These are phyloP conservation scores for Candida sp. DNA, from an alignment of 1,139 yeast genomes.

Conservation along the genomic window DNA sequence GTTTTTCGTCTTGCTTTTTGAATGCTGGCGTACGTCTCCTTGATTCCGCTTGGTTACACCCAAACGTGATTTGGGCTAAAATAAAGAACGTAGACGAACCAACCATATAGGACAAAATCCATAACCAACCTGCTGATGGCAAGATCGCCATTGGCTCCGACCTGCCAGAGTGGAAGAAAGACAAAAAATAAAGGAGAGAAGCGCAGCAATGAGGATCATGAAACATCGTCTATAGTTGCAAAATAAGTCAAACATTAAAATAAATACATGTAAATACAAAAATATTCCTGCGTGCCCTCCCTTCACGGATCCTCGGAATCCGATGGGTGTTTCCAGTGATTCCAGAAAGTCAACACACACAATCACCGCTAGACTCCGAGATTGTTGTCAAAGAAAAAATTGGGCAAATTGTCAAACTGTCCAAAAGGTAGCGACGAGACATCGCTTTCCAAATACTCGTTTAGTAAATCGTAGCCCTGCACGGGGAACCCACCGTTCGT, in stretches of 20 bases:
- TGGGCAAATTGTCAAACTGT: slow-evolving; percentile 32
- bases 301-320: no score
- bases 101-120: no score
- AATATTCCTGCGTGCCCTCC: no score
- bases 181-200: background rate
- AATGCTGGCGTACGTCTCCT: no score
- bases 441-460: slow-evolving; percentile 22
- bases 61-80: no score
- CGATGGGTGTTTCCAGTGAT: no score
- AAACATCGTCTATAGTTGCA: slow-evolving; percentile 1
- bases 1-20: no score
- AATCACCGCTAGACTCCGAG: slow-evolving; percentile 18
- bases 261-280: background rate
- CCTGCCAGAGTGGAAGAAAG: no score
- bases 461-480: slow-evolving; percentile 13
- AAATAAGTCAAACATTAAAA: background rate
- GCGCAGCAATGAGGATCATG: background rate
- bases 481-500: background rate
- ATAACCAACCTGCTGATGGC: no score
- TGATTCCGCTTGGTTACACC: no score
- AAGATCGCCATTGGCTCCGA: no score
- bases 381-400: slow-evolving; percentile 44
- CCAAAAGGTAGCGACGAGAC: slow-evolving; percentile 19
- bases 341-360: background rate
- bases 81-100: no score